These are phyloP conservation scores for Penicillium sp. DNA, from an alignment of 2,329 filamentous ascomycete genomes.

Conservation along the genomic window DNA sequence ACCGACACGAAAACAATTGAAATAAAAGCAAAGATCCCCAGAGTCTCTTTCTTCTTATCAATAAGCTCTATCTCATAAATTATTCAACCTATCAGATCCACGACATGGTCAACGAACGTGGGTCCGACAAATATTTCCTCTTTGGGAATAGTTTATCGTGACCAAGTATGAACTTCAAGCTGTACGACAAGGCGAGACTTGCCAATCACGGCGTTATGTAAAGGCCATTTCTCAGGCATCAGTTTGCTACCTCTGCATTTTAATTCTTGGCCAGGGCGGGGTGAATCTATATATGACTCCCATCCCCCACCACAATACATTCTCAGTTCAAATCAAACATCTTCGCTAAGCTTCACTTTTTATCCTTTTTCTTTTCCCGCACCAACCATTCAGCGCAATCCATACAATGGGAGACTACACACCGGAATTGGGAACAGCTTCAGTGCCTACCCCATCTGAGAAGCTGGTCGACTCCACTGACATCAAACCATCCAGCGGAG, in stretches of 20 bases:
- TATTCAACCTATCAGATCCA: background rate
- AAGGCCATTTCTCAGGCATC: background rate
- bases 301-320: background rate
- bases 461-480: background rate
- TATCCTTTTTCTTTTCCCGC: background rate
- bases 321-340: background rate
- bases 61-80: background rate
- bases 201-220: constrained; percentile 6
- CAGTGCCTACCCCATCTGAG: background rate
- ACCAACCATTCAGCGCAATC: background rate
- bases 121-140: constrained; percentile 29
- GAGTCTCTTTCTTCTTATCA: background rate
- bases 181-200: constrained; percentile 7
- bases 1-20: background rate
- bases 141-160: constrained; percentile 17
- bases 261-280: background rate
- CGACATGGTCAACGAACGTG: constrained; percentile 1
- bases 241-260: background rate
- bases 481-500: constrained; percentile 23
- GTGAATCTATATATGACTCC: background rate
- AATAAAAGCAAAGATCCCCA: background rate
- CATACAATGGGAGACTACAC: constrained; percentile 25
- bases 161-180: background rate
- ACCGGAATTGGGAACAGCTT: background rate
- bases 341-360: background rate